Base-by-base conservation (phyloP, 1,284 basidiomycete species). In the Sphagnurus paluster region DNA sequence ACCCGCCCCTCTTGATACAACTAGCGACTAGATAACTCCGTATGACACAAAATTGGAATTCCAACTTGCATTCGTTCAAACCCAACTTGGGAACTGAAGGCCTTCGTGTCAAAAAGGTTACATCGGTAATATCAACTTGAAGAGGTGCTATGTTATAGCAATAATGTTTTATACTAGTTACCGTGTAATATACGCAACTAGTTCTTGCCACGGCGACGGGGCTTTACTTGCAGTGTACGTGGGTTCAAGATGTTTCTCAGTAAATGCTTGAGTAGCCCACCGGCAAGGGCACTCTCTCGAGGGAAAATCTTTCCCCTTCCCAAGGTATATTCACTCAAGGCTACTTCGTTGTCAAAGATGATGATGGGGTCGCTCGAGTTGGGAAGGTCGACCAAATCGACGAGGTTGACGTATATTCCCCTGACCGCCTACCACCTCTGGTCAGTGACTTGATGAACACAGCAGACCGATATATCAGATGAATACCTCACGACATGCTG, bases 221-320 rank as follows among this genome's bases (percentile, higher is more conserved):
- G n/a, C n/a, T n/a, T n/a, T n/a, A n/a, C n/a, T n/a, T n/a, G n/a
- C 2, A 16, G 14, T 13, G 10, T 16, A 11, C 25, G 25, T 16
- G 43, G 43, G 20, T 39, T 39, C 21, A 43, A 16, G 17, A 49
- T 49, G 2, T 49, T 13, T 21, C 48, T 39, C n/a, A 70, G 48
- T 8, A 73, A 50, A 39, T 68, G 60, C 21, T 57, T 66, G 26
- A 77, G 58, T 4, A 77, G 53, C 14, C 66, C 68, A 6, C 71
- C 71, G 1, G 70, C 66, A 34, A 65, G 54, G 8, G 41, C 21
- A 46, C 43, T 26, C 30, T 42, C 20, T 28, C 47, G 32, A 6
- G 51, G 51, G 23, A 56, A 54, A 17, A 44, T 30, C 23, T 49
- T 52, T 2, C 26, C 30, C 2, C 32, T 43, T 2, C n/a, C 10